These are phyloP conservation scores for Trichoderma oligosporum DNA, from an alignment of 2,329 filamentous ascomycete species.

Conservation along the genomic window DNA sequence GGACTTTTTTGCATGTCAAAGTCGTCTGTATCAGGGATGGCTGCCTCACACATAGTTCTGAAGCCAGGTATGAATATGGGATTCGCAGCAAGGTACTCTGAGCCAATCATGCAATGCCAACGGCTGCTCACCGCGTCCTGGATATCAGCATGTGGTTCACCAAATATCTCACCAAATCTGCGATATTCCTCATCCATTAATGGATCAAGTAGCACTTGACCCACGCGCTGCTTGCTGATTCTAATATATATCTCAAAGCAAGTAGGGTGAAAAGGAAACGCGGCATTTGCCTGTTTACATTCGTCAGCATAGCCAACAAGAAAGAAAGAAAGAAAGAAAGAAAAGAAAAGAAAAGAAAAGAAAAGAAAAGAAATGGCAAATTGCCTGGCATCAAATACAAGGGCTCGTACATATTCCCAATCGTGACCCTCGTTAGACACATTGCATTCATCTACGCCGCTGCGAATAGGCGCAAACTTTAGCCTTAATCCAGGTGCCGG, in stretches of 20 bases:
- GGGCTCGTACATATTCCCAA: neutral
- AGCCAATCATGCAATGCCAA: conserved; percentile 12
- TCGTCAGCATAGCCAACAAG: neutral
- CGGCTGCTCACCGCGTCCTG: neutral
- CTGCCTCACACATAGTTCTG: conserved; percentile 1
- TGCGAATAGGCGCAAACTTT: conserved; percentile 2
- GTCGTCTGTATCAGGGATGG: neutral
- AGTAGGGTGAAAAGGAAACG: conserved; percentile 30
- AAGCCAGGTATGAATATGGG: conserved; percentile 19
- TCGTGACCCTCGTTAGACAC: neutral
- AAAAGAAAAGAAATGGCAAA: too few species aligned
- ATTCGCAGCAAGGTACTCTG: conserved; percentile 19
- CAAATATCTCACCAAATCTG: neutral
- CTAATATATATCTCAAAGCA: conserved; percentile 32
- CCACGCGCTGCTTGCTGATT: conserved; percentile 21
- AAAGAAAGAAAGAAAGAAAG: too few species aligned
- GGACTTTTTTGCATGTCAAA: conserved; percentile 12
- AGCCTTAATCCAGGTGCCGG: conserved; percentile 8
- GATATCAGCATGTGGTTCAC: conserved; percentile 3
- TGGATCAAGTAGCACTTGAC: conserved; percentile 23
- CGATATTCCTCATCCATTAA: conserved; percentile 16
- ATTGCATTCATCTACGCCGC: neutral
- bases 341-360: too few species aligned
- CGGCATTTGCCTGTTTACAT: neutral
- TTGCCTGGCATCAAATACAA: neutral